These are phyloP conservation scores for Yamadazyma membranifaciens DNA, from an alignment of 1,139 yeast species.

Conservation along the genomic window DNA sequence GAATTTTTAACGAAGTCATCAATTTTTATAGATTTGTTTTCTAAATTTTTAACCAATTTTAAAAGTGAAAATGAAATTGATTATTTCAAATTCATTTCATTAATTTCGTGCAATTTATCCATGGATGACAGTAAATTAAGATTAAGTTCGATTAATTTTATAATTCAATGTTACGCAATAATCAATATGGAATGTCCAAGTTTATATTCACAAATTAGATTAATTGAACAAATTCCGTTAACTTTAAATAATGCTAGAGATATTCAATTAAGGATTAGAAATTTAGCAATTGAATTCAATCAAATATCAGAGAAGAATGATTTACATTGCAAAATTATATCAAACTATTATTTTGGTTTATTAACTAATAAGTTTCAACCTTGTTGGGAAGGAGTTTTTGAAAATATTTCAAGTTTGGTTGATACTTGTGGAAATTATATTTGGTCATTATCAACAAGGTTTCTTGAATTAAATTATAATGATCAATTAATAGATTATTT, in stretches of 20 bases:
- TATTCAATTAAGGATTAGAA: constrained; percentile 66
- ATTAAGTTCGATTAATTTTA: constrained; percentile 40
- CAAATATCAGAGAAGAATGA: constrained; percentile 26
- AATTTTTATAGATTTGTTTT: constrained; percentile 20
- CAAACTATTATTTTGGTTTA: constrained; percentile 68
- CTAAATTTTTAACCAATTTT: constrained; percentile 12
- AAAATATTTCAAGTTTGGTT: constrained; percentile 50
- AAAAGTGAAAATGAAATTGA: neutral
- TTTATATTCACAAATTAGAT: constrained; percentile 40
- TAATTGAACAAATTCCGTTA: constrained; percentile 73
- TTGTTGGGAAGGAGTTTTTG: constrained; percentile 74
- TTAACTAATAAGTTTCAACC: constrained; percentile 80
- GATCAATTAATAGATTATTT: constrained; percentile 15
- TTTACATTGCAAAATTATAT: constrained; percentile 41
- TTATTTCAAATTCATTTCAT: constrained; percentile 2
- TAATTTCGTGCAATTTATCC: constrained; percentile 32
- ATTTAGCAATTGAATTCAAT: constrained; percentile 50
- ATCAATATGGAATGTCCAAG: constrained; percentile 30
- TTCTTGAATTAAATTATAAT: constrained; percentile 35
- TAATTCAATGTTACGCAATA: constrained; percentile 27
- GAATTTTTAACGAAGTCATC: constrained; percentile 19
- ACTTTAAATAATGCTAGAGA: constrained; percentile 73
- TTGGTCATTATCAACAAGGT: constrained; percentile 54
- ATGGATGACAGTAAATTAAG: constrained; percentile 51
- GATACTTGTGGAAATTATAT: constrained; percentile 44